These are phyloP conservation scores for Samsoniella hepiali DNA, from an alignment of 2,329 filamentous ascomycete genomes.

Conservation along the genomic window DNA sequence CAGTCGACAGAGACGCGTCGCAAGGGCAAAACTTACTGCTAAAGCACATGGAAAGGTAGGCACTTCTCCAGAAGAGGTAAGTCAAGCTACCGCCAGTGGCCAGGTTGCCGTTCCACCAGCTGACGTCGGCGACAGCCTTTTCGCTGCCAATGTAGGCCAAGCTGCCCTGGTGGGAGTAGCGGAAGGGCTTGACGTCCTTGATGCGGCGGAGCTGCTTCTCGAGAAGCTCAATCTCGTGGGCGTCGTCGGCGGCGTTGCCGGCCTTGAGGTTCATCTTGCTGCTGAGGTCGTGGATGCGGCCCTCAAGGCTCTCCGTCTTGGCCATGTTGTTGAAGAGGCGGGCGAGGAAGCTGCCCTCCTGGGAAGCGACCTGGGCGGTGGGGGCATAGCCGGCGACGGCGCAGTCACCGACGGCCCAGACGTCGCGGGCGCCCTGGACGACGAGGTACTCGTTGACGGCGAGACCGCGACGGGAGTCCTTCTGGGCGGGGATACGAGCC, in stretches of 20 bases:
- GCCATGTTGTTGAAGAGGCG: conserved; percentile 99
- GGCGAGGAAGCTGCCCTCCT: conserved; percentile 93
- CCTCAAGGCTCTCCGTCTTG: conserved; percentile 81
- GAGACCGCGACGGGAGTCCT: conserved; percentile 89
- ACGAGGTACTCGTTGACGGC: conserved; percentile 98
- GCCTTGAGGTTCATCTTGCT: conserved; percentile 57
- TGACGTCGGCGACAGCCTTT: conserved; percentile 94
- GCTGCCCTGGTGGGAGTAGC: conserved; percentile 96
- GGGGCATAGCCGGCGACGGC: conserved; percentile 96
- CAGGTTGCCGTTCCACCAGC: conserved; percentile 95
- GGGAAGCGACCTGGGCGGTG: conserved; percentile 91
- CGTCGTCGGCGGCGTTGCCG: conserved; percentile 64
- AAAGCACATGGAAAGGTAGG: conserved; percentile 99
- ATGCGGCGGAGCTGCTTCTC: conserved; percentile 85
- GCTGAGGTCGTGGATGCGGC: conserved; percentile 68
- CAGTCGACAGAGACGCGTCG: background rate
- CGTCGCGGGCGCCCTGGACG: conserved; percentile 92
- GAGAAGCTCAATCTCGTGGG: conserved; percentile 74
- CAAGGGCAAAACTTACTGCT: conserved; percentile 69
- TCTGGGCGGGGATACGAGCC: conserved; percentile 86
- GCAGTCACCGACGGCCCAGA: conserved; percentile 98
- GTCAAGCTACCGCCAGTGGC: conserved; percentile 90
- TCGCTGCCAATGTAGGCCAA: conserved; percentile 98
- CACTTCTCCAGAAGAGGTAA: conserved; percentile 97
- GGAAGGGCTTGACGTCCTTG: conserved; percentile 95